These are phyloP conservation scores for Strobilomyces dryophilus DNA, from an alignment of 768 basidiomycete genomes.

Conservation along the genomic window DNA sequence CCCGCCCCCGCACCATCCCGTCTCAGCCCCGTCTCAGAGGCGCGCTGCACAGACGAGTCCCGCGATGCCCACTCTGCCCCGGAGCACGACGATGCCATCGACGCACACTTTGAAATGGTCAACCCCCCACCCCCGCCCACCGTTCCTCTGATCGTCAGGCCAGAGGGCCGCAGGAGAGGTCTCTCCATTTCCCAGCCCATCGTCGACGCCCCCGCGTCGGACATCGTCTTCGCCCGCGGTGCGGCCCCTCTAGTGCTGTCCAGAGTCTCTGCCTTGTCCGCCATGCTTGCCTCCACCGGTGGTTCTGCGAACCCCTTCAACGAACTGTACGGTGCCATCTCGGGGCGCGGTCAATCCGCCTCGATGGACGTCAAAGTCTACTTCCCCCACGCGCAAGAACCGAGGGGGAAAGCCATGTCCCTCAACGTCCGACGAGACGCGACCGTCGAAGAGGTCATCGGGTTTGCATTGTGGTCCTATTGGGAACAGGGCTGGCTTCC, in stretches of 20 bases:
- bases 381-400: conserved; percentile 75
- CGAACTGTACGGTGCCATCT: conserved; percentile 81
- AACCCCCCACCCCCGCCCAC: conserved; percentile 35
- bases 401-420: conserved; percentile 57
- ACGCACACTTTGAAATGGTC: conserved; percentile 53
- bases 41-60: conserved; percentile 31
- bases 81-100: conserved; percentile 29
- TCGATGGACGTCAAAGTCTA: conserved; percentile 69
- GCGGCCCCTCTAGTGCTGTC: conserved; percentile 42
- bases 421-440: conserved; percentile 83
- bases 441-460: conserved; percentile 93
- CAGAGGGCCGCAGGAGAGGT: conserved; percentile 28
- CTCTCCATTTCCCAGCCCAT: conserved; percentile 26
- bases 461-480: conserved; percentile 87
- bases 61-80: conserved; percentile 20
- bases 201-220: conserved; percentile 12
- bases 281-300: conserved; percentile 66
- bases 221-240: conserved; percentile 49
- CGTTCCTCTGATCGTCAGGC: conserved; percentile 18
- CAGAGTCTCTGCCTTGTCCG: conserved; percentile 61
- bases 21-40: conserved; percentile 64
- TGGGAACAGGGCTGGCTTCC: conserved; percentile 88
- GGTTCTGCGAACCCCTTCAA: conserved; percentile 79
- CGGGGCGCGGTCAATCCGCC: conserved; percentile 66
- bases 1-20: conserved; percentile 49